Conservation (phyloP, 257 asterid species). For the Cinchona pubescens region DNA sequence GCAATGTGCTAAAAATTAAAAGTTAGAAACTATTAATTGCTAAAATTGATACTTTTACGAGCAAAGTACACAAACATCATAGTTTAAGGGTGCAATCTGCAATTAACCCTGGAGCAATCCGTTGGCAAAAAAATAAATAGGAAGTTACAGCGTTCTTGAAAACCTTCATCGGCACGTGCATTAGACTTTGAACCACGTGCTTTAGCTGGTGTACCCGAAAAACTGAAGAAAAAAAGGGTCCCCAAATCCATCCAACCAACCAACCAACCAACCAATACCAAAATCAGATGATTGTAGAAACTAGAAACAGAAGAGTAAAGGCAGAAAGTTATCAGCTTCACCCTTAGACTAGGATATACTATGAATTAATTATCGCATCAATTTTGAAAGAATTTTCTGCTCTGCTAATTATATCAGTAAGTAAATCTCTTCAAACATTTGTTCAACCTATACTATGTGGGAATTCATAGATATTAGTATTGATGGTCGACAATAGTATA, state of each 20-base stretch:
- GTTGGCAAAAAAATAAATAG: no score
- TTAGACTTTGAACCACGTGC: neutral
- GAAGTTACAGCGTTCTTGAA: neutral
- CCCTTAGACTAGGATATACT: neutral
- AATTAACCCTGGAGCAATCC: no score
- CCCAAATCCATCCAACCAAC: neutral
- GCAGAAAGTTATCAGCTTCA: neutral
- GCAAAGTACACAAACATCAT: no score
- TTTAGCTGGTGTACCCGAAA: neutral
- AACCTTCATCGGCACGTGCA: neutral
- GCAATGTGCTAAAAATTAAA: no score
- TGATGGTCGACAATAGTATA: no score
- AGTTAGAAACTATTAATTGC: no score
- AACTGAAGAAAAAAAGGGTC: neutral
- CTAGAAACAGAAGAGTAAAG: neutral
- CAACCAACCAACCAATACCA: neutral
- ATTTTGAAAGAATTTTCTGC: neutral
- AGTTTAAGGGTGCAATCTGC: no score
- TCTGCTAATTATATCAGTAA: neutral
- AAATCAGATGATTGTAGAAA: neutral
- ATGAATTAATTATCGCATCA: neutral
- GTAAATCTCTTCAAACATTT: neutral
- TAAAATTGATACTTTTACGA: no score
- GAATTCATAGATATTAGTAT: neutral
- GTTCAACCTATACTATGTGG: neutral